A percentile compares a stretch with the other conserved stretches of the same genome.
Conservation (phyloP, 2,329 filamentous ascomycete species). For the Aspergillus transmontanensis region DNA sequence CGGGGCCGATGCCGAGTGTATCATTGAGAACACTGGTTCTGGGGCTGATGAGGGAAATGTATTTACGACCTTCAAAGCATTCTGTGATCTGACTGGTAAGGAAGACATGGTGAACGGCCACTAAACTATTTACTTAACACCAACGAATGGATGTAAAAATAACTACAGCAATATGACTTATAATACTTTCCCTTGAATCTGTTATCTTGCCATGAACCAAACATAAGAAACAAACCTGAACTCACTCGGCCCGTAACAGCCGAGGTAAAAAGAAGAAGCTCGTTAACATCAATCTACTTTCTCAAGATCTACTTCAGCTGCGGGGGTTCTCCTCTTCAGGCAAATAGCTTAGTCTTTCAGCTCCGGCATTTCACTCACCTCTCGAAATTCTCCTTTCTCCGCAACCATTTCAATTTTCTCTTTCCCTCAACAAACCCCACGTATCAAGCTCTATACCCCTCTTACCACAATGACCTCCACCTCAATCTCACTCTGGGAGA, state of each 20-base stretch:
- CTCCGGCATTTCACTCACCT: not conserved
- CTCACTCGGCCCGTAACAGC: not conserved
- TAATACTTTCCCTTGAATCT: not conserved
- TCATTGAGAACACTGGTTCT: conserved; percentile 68
- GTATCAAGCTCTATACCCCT: not conserved
- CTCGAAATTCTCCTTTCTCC: not conserved
- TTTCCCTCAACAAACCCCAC: not conserved
- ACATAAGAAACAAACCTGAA: not conserved
- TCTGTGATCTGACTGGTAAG: conserved; percentile 74
- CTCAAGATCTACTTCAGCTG: not conserved
- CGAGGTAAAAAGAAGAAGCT: conserved; percentile 3
- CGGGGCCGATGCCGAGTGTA: conserved; percentile 80
- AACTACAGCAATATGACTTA: not conserved
- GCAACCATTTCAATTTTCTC: not conserved
- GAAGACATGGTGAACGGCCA: conserved; percentile 41
- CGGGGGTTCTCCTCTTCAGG: not conserved
- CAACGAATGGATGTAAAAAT: not conserved
- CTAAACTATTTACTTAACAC: conserved; percentile 17
- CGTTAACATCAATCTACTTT: not conserved
- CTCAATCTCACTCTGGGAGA: conserved; percentile 38
- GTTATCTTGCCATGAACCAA: not conserved
- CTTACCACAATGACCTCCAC: conserved; percentile 17
- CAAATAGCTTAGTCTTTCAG: not conserved
- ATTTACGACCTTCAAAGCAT: conserved; percentile 89
- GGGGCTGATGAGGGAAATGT: conserved; percentile 63